Percentiles rank a stretch among this genome's conserved stretches.
Conservation (phyloP, 2,329 filamentous ascomycete genomes). For the Colletotrichum chrysophilum region DNA sequence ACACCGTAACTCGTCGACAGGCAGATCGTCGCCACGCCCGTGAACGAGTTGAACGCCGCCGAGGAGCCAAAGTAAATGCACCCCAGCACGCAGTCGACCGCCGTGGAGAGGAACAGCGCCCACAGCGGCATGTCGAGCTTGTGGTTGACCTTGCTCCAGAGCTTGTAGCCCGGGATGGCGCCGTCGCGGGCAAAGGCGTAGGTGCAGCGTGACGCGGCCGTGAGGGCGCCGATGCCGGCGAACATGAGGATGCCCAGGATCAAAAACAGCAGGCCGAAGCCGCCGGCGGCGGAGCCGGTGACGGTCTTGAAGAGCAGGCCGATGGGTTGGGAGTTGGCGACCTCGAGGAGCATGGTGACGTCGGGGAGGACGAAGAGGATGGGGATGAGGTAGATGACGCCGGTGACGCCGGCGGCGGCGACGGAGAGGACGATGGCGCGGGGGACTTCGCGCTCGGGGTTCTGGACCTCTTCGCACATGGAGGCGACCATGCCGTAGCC, state of each 20-base stretch:
- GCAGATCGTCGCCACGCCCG: slow-evolving; percentile 80
- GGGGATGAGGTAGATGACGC: slow-evolving; percentile 72
- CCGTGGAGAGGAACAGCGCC: slow-evolving; percentile 71
- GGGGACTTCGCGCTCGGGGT: slow-evolving; percentile 71
- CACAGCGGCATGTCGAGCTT: slow-evolving; percentile 72
- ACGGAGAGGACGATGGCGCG: slow-evolving; percentile 75
- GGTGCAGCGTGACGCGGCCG: slow-evolving; percentile 75
- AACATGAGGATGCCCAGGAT: slow-evolving; percentile 80
- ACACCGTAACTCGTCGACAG: slow-evolving; percentile 77
- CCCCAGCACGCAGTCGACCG: slow-evolving; percentile 73
- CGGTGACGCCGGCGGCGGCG: slow-evolving; percentile 69
- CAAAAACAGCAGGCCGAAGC: slow-evolving; percentile 77
- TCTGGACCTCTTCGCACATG: slow-evolving; percentile 77
- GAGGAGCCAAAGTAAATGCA: slow-evolving; percentile 81
- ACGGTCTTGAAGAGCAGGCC: slow-evolving; percentile 77
- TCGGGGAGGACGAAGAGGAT: slow-evolving; percentile 79
- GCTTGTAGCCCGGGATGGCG: slow-evolving; percentile 71
- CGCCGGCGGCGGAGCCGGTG: slow-evolving; percentile 74
- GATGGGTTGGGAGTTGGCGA: slow-evolving; percentile 77
- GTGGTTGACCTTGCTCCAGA: slow-evolving; percentile 71
- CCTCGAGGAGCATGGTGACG: slow-evolving; percentile 65
- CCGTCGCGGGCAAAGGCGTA: slow-evolving; percentile 80
- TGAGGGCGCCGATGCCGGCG: slow-evolving; percentile 76
- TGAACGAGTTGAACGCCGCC: slow-evolving; percentile 81
- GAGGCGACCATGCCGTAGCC: slow-evolving; percentile 75